phyloP scores from a whole-genome alignment of 78 protist genomes.

The Dictyostelium discoideum region DNA sequence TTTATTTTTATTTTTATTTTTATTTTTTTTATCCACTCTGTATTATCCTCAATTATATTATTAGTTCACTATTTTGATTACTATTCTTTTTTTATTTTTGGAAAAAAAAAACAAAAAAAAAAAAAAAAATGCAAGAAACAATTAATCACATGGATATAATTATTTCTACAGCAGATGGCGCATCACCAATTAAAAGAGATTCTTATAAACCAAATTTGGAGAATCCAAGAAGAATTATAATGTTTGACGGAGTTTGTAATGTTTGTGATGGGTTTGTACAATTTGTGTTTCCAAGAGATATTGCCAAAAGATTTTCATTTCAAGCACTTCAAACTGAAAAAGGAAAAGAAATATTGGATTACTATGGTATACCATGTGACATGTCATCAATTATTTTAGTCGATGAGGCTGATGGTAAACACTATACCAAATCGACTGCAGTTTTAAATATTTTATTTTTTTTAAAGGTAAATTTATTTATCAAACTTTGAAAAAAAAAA shows the following conservation, averaged over 20 bases:
- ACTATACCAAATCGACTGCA: constrained; percentile 74
- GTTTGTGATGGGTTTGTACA: constrained; percentile 77
- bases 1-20: too few relatives aligned
- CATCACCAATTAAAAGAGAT: not conserved
- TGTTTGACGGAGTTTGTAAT: constrained; percentile 80
- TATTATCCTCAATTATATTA: too few relatives aligned
- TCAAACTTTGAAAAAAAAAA: not conserved
- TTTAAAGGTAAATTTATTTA: constrained; percentile 27
- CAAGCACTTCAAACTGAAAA: constrained; percentile 77
- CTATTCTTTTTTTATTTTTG: not conserved
- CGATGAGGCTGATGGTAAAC: constrained; percentile 29
- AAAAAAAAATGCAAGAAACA: not conserved
- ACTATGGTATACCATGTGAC: constrained; percentile 63
- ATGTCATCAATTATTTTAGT: constrained; percentile 70
- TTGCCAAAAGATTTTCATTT: constrained; percentile 12
- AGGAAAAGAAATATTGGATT: constrained; percentile 50
- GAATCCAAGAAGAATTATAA: constrained; percentile 1
- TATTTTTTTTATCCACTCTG: too few relatives aligned
- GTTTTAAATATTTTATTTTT: constrained; percentile 35
- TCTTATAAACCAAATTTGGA: not conserved
- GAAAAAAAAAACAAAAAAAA: too few relatives aligned
- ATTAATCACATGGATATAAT: not conserved
- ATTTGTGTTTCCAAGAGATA: constrained; percentile 71
- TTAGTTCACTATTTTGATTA: not conserved
- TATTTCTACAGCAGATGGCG: not conserved